Base-by-base conservation (phyloP, 75 land plant species). In the Sequoiadendron giganteum region DNA sequence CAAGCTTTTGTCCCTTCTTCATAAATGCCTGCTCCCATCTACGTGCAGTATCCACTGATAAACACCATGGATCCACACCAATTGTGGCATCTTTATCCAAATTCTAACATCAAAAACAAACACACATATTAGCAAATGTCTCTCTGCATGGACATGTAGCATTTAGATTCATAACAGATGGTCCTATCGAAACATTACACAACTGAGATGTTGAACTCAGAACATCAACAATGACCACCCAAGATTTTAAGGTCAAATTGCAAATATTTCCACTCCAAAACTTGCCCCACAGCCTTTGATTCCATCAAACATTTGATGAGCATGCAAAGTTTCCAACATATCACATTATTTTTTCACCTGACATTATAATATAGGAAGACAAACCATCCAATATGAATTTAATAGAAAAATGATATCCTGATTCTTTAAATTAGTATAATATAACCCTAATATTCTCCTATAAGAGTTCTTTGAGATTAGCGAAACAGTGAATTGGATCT, bases 31-130 rank as follows among this genome's bases (percentile, higher is more conserved):
- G 89, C 89, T 94, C 93, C 99, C 97, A 98, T 87, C 89, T 95
- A 55, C 95, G 92, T 88, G 97, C 96, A 86, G 94, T 98, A 55
- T 93, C 96, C 13, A 96, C 92, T 36, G 99, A 98, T 75, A 98
- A 86, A 84, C 99, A 98, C 95, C 95, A 97, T 13, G 96, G 95
- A 86, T 98, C 99, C 78, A 96, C 88, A 56, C 99, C 99, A 36
- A 98, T 86, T 45, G 92, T 83, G 32, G 96, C 94, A 83, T 90
- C 93, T 19, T 89, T 89, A 28, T 93, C 94, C 84, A 97, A 90
- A 92, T 98, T 98, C 99, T 97, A 88, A 70, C 42, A 87, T 36
- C 78, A 86, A 73, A 86, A 1, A 3, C 9, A 89, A 86, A 38
- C 86, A 70, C 43, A 25, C 28, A 25, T 32, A 30, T 82, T n/a